Evolutionary conservation across 2,329 filamentous ascomycete genomes (phyloP).

Genomic region (Epichloe sp.): DNA sequence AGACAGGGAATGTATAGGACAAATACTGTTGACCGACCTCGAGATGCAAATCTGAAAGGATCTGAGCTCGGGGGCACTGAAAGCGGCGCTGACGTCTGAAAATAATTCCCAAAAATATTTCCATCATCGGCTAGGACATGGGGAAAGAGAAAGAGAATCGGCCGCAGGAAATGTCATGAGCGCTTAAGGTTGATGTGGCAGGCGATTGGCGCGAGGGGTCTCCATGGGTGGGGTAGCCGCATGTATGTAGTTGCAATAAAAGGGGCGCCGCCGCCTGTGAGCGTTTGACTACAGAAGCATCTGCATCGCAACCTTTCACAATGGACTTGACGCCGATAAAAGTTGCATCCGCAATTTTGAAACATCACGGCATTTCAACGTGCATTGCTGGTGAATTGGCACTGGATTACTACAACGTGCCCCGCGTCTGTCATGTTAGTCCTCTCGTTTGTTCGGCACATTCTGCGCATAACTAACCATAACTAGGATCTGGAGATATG

Average conservation of each 20-base stretch:
- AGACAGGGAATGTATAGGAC: constrained; percentile 25
- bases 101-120: neutral
- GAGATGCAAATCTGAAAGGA: constrained; percentile 38
- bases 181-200: neutral
- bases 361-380: constrained; percentile 3
- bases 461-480: too few species aligned
- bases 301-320: neutral
- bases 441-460: too few species aligned
- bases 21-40: constrained; percentile 31
- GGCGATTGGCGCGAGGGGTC: neutral
- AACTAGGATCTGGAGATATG: too few species aligned
- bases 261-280: neutral
- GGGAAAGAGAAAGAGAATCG: neutral
- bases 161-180: neutral
- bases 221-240: neutral
- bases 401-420: constrained; percentile 10
- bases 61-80: constrained; percentile 9
- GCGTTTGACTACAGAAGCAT: neutral
- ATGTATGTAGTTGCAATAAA: neutral
- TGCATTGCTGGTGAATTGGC: constrained; percentile 8
- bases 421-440: constrained; percentile 7
- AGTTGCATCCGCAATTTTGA: constrained; percentile 1
- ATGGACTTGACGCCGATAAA: constrained; percentile 5
- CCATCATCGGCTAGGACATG: neutral
- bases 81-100: neutral